Conservation (phyloP, 1,284 basidiomycete genomes). For the Bjerkandera adusta region DNA sequence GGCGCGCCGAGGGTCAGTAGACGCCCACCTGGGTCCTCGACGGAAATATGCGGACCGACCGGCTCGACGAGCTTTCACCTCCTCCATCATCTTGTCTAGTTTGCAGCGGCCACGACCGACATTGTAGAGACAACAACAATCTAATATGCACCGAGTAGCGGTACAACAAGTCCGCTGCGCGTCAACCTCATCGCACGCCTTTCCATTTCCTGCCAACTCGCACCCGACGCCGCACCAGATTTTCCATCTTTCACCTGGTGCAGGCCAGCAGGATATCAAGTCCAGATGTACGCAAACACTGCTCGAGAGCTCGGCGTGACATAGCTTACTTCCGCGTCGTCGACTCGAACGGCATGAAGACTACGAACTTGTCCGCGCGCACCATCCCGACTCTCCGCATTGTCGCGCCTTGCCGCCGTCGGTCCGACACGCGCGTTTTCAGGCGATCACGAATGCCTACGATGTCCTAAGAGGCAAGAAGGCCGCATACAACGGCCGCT, state of each 20-base stretch:
- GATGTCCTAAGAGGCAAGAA: conserved; percentile 35
- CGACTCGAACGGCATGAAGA: conserved; percentile 30
- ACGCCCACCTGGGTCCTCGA: too few relatives aligned
- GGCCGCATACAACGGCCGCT: conserved; percentile 8
- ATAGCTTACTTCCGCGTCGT: neutral
- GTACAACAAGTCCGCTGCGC: conserved; percentile 19
- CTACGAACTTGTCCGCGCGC: conserved; percentile 51
- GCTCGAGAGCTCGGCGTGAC: neutral
- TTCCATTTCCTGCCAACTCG: conserved; percentile 40
- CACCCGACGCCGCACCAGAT: conserved; percentile 50
- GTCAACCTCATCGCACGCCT: conserved; percentile 23
- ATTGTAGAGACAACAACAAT: too few relatives aligned
- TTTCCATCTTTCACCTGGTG: conserved; percentile 45
- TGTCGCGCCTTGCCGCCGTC: conserved; percentile 31
- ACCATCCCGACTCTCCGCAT: conserved; percentile 46
- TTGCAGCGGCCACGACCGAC: too few relatives aligned
- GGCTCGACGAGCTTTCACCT: too few relatives aligned
- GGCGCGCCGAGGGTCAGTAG: too few relatives aligned
- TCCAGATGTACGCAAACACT: conserved; percentile 40
- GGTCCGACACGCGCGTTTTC: conserved; percentile 45
- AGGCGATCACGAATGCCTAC: conserved; percentile 48
- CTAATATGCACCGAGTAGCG: conserved; percentile 1
- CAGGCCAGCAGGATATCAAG: conserved; percentile 46
- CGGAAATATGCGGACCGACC: too few relatives aligned
- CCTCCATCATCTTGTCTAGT: too few relatives aligned